Conservation (phyloP, 441 rosid species). For the Euphorbia corollata region DNA sequence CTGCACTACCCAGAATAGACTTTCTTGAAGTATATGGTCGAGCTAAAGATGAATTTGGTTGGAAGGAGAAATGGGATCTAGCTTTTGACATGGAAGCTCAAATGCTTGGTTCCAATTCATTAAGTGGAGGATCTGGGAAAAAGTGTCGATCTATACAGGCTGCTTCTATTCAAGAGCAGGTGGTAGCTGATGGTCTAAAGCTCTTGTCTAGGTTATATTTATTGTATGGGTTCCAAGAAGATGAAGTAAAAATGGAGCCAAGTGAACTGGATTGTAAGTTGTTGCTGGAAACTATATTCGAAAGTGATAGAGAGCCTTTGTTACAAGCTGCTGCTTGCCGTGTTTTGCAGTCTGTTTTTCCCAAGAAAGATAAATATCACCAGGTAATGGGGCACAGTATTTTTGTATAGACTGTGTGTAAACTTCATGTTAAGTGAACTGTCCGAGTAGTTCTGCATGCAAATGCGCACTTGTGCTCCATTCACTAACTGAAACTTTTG, state of each 20-base stretch:
- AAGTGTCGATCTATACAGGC: conserved; percentile 64
- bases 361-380: conserved; percentile 76
- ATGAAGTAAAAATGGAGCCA: conserved; percentile 49
- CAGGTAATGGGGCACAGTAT: conserved; percentile 44
- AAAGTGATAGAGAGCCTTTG: conserved; percentile 86
- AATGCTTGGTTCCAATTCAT: conserved; percentile 77
- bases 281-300: conserved; percentile 75
- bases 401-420: background rate
- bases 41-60: conserved; percentile 99
- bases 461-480: conserved; percentile 7
- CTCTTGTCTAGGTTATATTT: conserved; percentile 73
- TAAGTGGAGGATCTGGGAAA: conserved; percentile 62
- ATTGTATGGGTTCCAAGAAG: conserved; percentile 51
- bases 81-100: conserved; percentile 96
- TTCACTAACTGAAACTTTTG: conserved; percentile 19
- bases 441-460: background rate
- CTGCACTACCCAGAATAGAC: conserved; percentile 84
- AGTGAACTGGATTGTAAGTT: conserved; percentile 75
- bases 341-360: conserved; percentile 85
- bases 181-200: conserved; percentile 87
- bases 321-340: conserved; percentile 91
- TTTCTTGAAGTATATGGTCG: conserved; percentile 97
- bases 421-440: background rate
- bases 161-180: conserved; percentile 86
- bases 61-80: conserved; percentile 99